These are phyloP conservation scores for Bimuria novae-zelandiae DNA, from an alignment of 2,329 filamentous ascomycete species.

Conservation along the genomic window DNA sequence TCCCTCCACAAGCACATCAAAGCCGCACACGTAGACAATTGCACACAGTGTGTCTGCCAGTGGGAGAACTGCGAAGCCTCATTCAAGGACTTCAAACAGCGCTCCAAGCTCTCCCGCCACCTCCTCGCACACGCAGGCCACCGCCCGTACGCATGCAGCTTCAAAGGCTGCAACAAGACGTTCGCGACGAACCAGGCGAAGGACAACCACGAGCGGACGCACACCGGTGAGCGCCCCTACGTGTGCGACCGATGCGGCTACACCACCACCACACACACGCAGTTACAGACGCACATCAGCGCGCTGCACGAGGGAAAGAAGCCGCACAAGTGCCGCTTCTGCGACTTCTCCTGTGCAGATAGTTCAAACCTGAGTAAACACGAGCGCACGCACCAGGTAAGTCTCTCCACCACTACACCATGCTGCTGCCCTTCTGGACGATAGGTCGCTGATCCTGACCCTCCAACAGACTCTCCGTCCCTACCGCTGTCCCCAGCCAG, in stretches of 20 bases:
- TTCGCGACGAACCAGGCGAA: constrained; percentile 49
- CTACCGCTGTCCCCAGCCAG: constrained; percentile 42
- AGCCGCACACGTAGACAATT: constrained; percentile 41
- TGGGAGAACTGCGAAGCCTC: constrained; percentile 43
- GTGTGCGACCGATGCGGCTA: constrained; percentile 44
- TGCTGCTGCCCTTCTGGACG: too few species aligned
- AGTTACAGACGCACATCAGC: constrained; percentile 45
- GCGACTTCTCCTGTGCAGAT: constrained; percentile 46
- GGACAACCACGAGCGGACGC: constrained; percentile 46
- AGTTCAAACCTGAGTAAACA: constrained; percentile 45
- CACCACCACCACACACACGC: constrained; percentile 46
- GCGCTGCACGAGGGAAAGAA: constrained; percentile 45
- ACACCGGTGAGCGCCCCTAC: constrained; percentile 44
- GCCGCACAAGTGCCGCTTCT: constrained; percentile 45
- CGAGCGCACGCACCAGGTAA: constrained; percentile 43
- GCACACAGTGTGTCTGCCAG: constrained; percentile 40
- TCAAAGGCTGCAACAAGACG: constrained; percentile 41
- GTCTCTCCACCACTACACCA: constrained; percentile 3
- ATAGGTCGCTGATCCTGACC: too few species aligned
- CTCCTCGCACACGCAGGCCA: constrained; percentile 45
- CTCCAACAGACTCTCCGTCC: constrained; percentile 40
- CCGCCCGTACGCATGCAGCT: constrained; percentile 44
- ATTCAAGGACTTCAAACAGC: constrained; percentile 46
- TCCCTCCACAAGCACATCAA: constrained; percentile 45
- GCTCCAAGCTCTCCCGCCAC: constrained; percentile 45